Evolutionary conservation across 805 yeast genomes (phyloP).

Genomic region (Saturnispora quitensis): DNA sequence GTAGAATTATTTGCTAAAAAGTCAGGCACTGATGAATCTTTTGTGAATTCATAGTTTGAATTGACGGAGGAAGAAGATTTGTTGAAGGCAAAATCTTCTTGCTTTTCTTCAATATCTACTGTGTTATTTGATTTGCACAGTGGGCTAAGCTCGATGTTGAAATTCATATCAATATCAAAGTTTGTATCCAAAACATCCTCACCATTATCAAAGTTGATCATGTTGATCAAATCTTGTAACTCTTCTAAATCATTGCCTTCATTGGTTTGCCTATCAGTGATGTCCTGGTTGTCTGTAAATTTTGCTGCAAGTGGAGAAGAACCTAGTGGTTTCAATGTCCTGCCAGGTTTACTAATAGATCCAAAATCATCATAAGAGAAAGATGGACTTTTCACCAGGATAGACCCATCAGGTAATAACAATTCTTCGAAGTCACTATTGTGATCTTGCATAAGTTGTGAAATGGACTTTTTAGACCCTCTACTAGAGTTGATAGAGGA

Average conservation of each 20-base stretch:
- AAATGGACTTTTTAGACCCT: constrained; percentile 19
- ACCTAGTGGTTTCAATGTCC: constrained; percentile 12
- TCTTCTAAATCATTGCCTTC: constrained; percentile 18
- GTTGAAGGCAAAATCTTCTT: not conserved
- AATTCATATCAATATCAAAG: constrained; percentile 16
- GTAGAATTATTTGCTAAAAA: constrained; percentile 10
- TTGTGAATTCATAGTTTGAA: not conserved
- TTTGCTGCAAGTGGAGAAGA: not conserved
- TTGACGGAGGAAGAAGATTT: not conserved
- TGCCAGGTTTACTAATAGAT: constrained; percentile 5
- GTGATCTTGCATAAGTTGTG: constrained; percentile 17
- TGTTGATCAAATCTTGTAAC: constrained; percentile 22
- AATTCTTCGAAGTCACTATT: constrained; percentile 14
- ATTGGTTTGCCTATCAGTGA: not conserved
- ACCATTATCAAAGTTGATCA: constrained; percentile 23
- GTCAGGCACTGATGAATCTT: constrained; percentile 11
- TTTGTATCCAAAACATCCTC: constrained; percentile 20
- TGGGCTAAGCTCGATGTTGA: constrained; percentile 9
- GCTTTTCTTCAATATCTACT: not conserved
- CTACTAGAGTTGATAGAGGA: constrained; percentile 8
- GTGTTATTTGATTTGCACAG: not conserved
- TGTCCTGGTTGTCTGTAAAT: not conserved
- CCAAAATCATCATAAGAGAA: constrained; percentile 2
- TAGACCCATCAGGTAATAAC: constrained; percentile 35
- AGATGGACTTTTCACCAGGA: constrained; percentile 27